Conservation (phyloP, 768 basidiomycete genomes). For the Tulasnella sp. region DNA sequence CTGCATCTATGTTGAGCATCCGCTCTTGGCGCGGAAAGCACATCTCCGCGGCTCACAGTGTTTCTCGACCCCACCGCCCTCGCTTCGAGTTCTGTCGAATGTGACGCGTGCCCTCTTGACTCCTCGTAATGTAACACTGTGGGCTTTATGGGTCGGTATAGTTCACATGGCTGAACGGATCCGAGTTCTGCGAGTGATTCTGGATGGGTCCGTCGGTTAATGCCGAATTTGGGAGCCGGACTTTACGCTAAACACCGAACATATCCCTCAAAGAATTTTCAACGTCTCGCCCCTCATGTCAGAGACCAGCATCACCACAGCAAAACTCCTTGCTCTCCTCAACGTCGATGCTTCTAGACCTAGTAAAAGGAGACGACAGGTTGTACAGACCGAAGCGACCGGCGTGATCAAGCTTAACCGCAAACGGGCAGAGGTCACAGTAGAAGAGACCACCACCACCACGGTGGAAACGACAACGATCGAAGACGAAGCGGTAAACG, state of each 20-base stretch:
- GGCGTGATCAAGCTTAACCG: slow-evolving; percentile 43
- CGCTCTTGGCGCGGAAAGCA: neutral
- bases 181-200: too few species aligned
- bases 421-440: slow-evolving; percentile 14
- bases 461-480: neutral
- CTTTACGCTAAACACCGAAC: neutral
- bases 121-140: too few species aligned
- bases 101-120: too few species aligned
- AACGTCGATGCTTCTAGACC: slow-evolving; percentile 79
- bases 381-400: slow-evolving; percentile 24
- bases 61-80: neutral
- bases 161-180: too few species aligned
- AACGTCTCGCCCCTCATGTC: neutral
- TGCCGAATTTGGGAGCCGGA: neutral
- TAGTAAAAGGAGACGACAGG: slow-evolving; percentile 37
- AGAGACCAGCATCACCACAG: slow-evolving; percentile 37
- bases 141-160: too few species aligned
- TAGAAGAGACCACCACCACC: slow-evolving; percentile 5
- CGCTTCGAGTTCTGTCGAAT: too few species aligned
- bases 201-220: neutral
- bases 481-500: slow-evolving; percentile 3
- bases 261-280: neutral
- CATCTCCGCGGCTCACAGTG: neutral
- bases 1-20: neutral
- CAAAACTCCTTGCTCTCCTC: slow-evolving; percentile 73